Base-by-base conservation (phyloP, 2,329 filamentous ascomycete genomes). In the Neonectria hederae region DNA sequence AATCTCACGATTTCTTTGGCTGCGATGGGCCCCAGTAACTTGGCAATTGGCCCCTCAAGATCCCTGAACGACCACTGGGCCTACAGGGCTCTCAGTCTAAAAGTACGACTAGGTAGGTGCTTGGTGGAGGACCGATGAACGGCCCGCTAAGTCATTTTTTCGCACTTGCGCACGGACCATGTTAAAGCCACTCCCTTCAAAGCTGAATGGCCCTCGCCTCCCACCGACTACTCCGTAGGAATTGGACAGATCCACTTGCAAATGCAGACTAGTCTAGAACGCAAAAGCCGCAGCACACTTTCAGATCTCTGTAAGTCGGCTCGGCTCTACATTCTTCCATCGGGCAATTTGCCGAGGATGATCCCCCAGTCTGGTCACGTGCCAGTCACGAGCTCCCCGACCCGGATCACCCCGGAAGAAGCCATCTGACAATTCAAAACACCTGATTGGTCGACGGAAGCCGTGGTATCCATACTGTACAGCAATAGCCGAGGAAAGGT, bases 401-500 rank as follows among this genome's bases (percentile, higher is more conserved):
- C 66, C 75, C 74, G 72, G 71, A 66, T 73, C 68, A 70, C 67
- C 69, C 70, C 67, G 65, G 66, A 65, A 62, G 69, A 74, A 73
- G 73, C 72, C 73, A 76, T 70, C 74, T 77, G 66, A 73, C 67
- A 77, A 77, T 75, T 65, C 32, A 59, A 42, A 63, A 49, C 55
- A 32, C 13, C 59, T 75, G 72, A 75, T 75, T 75, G 74, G 74
- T 4, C 46, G 28, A 32, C 45, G 46, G 61, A 30, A 63, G 45
- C 55, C 54, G 56, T 43, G 51, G 30, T 52, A 60, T 70, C 66
- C 57, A 61, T 65, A 65, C 48, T 62, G 56, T 66, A 62, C 61
- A 69, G 66, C 53, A 69, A 76, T 76, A 75, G 64, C 74, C 74
- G 74, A 76, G 74, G 74, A 68, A 73, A 70, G 73, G 71, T 70